These are phyloP conservation scores for Trametes gibbosa DNA, from an alignment of 768 basidiomycete species.

Conservation along the genomic window DNA sequence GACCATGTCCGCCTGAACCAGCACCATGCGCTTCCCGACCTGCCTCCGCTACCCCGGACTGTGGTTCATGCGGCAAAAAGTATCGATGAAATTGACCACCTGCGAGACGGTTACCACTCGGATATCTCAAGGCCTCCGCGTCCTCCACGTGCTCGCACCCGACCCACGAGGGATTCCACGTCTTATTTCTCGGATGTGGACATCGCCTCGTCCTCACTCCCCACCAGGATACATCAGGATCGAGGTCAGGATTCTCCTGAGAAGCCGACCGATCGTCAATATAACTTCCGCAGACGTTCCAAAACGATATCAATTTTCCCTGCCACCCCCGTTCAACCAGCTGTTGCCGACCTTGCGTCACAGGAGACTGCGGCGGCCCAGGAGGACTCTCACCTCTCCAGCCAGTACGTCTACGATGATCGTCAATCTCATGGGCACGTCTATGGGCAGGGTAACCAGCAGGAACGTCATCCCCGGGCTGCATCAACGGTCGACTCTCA, in stretches of 20 bases:
- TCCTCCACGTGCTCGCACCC: slow-evolving; percentile 22
- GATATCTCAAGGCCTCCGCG: slow-evolving; percentile 22
- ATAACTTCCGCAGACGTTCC: slow-evolving; percentile 31
- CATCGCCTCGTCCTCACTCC: not conserved
- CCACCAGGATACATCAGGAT: slow-evolving; percentile 9
- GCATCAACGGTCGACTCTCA: slow-evolving; percentile 9
- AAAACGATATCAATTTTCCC: slow-evolving; percentile 28
- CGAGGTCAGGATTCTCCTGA: slow-evolving; percentile 4
- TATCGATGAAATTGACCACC: slow-evolving; percentile 8
- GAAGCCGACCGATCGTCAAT: slow-evolving; percentile 15
- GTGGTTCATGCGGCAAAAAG: slow-evolving; percentile 12
- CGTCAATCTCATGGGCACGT: slow-evolving; percentile 29
- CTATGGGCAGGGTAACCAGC: slow-evolving; percentile 5
- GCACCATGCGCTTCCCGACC: not conserved
- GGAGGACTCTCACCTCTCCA: slow-evolving; percentile 6
- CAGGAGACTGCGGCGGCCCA: not conserved
- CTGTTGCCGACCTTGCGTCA: not conserved
- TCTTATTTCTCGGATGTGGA: slow-evolving; percentile 27
- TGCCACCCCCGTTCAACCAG: slow-evolving; percentile 10
- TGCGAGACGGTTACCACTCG: slow-evolving; percentile 21
- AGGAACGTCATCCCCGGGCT: not conserved
- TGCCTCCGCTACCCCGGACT: slow-evolving; percentile 10
- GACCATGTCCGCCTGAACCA: not conserved
- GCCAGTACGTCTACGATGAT: slow-evolving; percentile 28
- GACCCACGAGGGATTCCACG: slow-evolving; percentile 20